Conservation (phyloP, 179 eudicot genomes). For the Nepenthes alata region DNA sequence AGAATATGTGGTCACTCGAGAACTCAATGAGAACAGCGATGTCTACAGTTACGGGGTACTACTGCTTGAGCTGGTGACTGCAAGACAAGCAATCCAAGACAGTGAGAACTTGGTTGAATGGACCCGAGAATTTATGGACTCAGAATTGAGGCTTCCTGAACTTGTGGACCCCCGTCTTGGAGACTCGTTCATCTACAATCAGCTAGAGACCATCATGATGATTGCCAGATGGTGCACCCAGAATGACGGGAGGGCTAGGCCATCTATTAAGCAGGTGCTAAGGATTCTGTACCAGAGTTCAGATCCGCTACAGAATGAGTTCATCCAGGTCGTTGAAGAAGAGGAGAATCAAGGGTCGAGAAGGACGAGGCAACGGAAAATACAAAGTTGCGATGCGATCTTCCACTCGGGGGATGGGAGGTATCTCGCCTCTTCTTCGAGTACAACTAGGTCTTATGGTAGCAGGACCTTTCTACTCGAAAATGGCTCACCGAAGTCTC, state of each 20-base stretch:
- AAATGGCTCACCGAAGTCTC: conserved; percentile 80
- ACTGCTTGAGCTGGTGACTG: conserved; percentile 63
- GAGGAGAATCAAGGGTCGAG: conserved; percentile 44
- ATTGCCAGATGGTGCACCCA: conserved; percentile 83
- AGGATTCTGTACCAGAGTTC: conserved; percentile 82
- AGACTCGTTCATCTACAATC: conserved; percentile 62
- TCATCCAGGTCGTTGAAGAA: conserved; percentile 57
- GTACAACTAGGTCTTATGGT: conserved; percentile 75
- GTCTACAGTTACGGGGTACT: conserved; percentile 90
- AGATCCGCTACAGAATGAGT: conserved; percentile 73
- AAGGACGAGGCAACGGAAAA: conserved; percentile 55
- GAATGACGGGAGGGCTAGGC: conserved; percentile 66
- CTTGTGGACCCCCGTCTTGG: conserved; percentile 67
- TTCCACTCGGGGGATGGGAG: conserved; percentile 66
- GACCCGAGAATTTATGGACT: conserved; percentile 42
- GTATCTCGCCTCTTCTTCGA: conserved; percentile 86
- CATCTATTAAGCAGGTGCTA: conserved; percentile 88
- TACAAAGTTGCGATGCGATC: conserved; percentile 24
- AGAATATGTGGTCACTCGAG: conserved; percentile 68
- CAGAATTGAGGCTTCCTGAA: conserved; percentile 56
- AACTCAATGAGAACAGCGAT: conserved; percentile 90
- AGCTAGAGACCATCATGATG: conserved; percentile 59
- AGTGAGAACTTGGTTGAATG: conserved; percentile 76
- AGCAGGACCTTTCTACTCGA: conserved; percentile 83
- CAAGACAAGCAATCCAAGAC: conserved; percentile 71